Percentiles rank a stretch among this genome's conserved stretches.
Conservation (phyloP, 768 basidiomycete species). For the Mrakia gelida region DNA sequence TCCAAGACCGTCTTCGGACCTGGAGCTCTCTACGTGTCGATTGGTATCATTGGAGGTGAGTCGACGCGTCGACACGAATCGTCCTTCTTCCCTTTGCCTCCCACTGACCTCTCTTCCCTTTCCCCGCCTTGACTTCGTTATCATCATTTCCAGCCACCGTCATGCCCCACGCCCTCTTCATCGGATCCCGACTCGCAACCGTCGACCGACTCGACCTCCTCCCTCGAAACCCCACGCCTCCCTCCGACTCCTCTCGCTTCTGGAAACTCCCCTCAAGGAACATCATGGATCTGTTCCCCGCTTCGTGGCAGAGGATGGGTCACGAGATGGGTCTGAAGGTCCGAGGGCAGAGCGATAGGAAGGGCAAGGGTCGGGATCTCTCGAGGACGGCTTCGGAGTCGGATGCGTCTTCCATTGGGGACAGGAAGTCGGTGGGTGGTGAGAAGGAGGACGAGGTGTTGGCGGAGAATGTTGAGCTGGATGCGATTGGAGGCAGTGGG, state of each 20-base stretch:
- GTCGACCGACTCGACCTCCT: constrained; percentile 60
- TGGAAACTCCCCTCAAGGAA: constrained; percentile 21
- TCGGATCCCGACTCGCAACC: constrained; percentile 79
- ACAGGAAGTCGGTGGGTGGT: constrained; percentile 9
- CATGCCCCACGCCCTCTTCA: constrained; percentile 89
- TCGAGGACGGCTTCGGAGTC: neutral
- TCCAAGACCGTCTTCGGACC: constrained; percentile 59
- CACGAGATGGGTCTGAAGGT: neutral
- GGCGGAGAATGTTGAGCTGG: neutral
- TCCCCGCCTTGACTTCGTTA: too few relatives aligned
- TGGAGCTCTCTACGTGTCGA: constrained; percentile 45
- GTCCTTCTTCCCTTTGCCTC: neutral
- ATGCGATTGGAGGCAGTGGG: neutral
- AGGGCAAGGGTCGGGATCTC: neutral
- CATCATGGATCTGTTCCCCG: constrained; percentile 21
- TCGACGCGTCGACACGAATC: neutral
- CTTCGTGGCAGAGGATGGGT: constrained; percentile 5
- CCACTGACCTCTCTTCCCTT: neutral
- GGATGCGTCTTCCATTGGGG: constrained; percentile 3
- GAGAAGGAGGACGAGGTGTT: neutral
- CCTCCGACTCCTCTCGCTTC: neutral
- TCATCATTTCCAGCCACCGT: constrained; percentile 66
- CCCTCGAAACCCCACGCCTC: neutral
- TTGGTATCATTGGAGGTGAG: constrained; percentile 30
- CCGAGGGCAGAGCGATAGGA: neutral